Base-by-base conservation (phyloP, 495 filamentous ascomycete genomes). In the Opeltia flavorubescens region DNA sequence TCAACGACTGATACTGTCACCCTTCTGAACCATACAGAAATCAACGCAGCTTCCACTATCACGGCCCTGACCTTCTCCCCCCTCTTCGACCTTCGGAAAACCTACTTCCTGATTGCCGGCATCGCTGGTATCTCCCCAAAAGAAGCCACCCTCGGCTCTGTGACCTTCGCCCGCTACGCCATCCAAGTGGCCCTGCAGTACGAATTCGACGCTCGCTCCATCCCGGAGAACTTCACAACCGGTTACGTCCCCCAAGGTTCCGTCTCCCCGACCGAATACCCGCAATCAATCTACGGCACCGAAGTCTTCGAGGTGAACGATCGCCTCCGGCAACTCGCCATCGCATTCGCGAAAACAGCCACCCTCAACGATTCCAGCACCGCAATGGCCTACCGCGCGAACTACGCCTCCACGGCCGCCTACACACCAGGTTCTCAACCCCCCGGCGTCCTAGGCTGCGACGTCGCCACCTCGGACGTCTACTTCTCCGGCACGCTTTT, bases 221-320 rank as follows among this genome's bases (percentile, higher is more conserved):
- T 83, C 33, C 75, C 80, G 3, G 55, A 49, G 11, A 79, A 79
- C 61, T 83, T 71, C 50, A 67, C 72, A 2, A 82, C 80, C 0
- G 77, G 53, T 42, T 87, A 86, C 53, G 62, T 86, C 20, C 69
- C 79, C 0, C 74, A 75, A 53, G 82, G 81, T 4, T 59, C 72
- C 2, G 50, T 59, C 5, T 41, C 28, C 24, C 77, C 81, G 1
- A 55, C 67, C 40, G 55, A 81, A 49, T 86, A 83, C 55, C 82
- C 83, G 0, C 56, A 56, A 38, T 68, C 49, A 42, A 69, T 83
- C 56, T 86, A 86, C 61, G 83, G 83, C 40, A 85, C 83, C 8
- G 83, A 88, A 61, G 83, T 86, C 23, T 80, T 83, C 60, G 83
- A 86, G 57, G 59, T 86, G 27, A 85, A 81, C 60, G 67, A 69